Conservation (phyloP, 2,329 filamentous ascomycete species). For the Nannizziopsis barbatae region DNA sequence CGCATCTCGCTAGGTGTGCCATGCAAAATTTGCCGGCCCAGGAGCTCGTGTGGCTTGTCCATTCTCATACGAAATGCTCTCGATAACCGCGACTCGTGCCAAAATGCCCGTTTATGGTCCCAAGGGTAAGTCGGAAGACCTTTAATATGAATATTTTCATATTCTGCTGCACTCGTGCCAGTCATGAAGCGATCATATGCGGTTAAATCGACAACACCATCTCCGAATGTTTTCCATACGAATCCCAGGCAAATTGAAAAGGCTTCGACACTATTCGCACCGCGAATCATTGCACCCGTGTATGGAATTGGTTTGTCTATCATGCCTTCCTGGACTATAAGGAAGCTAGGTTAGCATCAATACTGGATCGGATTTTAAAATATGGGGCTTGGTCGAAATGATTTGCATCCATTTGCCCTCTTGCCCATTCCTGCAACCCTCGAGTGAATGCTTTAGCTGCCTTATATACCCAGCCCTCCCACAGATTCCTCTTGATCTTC, state of each 20-base stretch:
- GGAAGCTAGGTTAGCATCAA: too few relatives aligned
- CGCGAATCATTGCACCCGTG: slow-evolving; percentile 6
- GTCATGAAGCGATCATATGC: not conserved
- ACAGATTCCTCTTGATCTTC: too few relatives aligned
- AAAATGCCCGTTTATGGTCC: slow-evolving; percentile 13
- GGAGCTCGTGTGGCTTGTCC: slow-evolving; percentile 6
- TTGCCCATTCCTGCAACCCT: too few relatives aligned
- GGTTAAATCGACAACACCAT: slow-evolving; percentile 13
- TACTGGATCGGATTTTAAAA: too few relatives aligned
- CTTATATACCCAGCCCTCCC: too few relatives aligned
- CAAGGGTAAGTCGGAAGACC: slow-evolving; percentile 15
- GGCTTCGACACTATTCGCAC: slow-evolving; percentile 12
- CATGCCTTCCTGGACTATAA: too few relatives aligned
- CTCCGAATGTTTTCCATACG: slow-evolving; percentile 11
- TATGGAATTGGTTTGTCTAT: too few relatives aligned
- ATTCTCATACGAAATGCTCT: not conserved
- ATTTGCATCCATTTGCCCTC: too few relatives aligned
- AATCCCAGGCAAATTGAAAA: slow-evolving; percentile 19
- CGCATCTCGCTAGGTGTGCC: not conserved
- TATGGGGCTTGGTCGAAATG: too few relatives aligned
- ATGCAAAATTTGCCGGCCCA: slow-evolving; percentile 8
- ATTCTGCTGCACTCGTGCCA: not conserved
- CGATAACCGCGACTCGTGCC: slow-evolving; percentile 12
- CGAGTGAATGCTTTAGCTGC: too few relatives aligned
- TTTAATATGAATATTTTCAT: not conserved